These are phyloP conservation scores for Ophiostoma quercus DNA, from an alignment of 2,329 filamentous ascomycete genomes.

Conservation along the genomic window DNA sequence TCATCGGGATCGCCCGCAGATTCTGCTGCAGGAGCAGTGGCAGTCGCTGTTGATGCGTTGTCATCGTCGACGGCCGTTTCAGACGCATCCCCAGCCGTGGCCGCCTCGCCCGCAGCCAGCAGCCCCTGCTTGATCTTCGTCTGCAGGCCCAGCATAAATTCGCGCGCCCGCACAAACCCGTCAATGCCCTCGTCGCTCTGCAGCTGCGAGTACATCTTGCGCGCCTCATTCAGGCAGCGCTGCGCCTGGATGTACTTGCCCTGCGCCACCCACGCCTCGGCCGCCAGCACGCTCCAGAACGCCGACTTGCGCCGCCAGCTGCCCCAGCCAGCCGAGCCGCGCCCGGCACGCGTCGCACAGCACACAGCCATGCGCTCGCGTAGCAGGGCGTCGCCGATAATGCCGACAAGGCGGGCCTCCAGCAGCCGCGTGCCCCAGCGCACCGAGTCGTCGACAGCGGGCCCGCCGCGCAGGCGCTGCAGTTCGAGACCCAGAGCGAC, in stretches of 20 bases:
- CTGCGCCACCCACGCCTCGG: slow-evolving; percentile 76
- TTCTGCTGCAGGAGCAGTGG: neutral
- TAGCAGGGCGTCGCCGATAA: slow-evolving; percentile 72
- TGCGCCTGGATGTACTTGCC: slow-evolving; percentile 74
- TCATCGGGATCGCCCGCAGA: neutral
- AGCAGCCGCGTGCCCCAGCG: slow-evolving; percentile 77
- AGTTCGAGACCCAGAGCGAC: slow-evolving; percentile 73
- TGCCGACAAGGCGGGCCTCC: slow-evolving; percentile 67
- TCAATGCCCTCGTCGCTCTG: slow-evolving; percentile 48
- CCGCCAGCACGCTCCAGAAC: slow-evolving; percentile 78
- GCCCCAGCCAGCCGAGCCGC: slow-evolving; percentile 63
- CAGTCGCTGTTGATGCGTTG: neutral
- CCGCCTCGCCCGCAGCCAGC: slow-evolving; percentile 29
- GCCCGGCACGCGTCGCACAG: slow-evolving; percentile 68
- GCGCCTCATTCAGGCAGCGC: slow-evolving; percentile 67
- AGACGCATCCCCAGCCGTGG: slow-evolving; percentile 24
- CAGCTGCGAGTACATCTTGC: slow-evolving; percentile 49
- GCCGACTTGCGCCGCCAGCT: slow-evolving; percentile 76
- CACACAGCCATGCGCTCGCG: slow-evolving; percentile 82
- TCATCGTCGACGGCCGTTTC: slow-evolving; percentile 21
- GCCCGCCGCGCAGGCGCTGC: slow-evolving; percentile 70
- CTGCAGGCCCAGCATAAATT: slow-evolving; percentile 50
- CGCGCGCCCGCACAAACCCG: slow-evolving; percentile 47
- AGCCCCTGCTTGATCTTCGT: slow-evolving; percentile 46
- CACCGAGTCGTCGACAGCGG: slow-evolving; percentile 78